A percentile compares a stretch with the other conserved stretches of the same genome.
These are phyloP conservation scores for Glaciozyma antarctica DNA, from an alignment of 768 basidiomycete species.

Conservation along the genomic window DNA sequence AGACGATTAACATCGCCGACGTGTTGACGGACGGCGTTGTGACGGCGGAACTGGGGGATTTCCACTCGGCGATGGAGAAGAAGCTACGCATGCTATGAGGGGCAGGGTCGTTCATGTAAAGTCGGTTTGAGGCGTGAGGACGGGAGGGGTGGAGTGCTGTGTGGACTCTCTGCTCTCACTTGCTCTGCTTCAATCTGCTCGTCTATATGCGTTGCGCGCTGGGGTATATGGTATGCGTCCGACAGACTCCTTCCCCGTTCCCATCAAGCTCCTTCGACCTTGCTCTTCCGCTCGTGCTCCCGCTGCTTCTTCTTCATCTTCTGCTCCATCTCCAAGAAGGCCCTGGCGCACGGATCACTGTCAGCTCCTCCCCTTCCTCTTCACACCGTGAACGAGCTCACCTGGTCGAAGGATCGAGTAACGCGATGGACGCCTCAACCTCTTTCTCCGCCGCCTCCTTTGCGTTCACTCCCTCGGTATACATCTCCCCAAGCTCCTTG, in stretches of 20 bases:
- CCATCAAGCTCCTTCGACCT: too few relatives aligned
- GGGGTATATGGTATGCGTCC: too few relatives aligned
- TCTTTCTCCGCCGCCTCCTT: neutral
- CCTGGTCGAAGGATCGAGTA: neutral
- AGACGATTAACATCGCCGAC: slow-evolving; percentile 65
- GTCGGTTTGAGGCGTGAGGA: too few relatives aligned
- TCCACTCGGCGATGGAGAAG: slow-evolving; percentile 62
- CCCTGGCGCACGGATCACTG: neutral
- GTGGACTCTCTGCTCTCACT: too few relatives aligned
- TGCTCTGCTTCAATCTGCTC: too few relatives aligned
- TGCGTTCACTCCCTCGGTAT: neutral
- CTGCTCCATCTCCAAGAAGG: slow-evolving; percentile 1
- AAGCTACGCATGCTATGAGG: slow-evolving; percentile 37
- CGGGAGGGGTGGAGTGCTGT: too few relatives aligned
- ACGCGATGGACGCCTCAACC: neutral
- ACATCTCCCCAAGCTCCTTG: neutral
- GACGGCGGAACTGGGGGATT: slow-evolving; percentile 45
- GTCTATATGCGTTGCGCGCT: too few relatives aligned
- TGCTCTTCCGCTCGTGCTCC: neutral
- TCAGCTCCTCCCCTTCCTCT: neutral
- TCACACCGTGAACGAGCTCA: neutral
- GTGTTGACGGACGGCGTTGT: slow-evolving; percentile 62
- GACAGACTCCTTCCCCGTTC: too few relatives aligned
- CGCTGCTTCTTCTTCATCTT: neutral
- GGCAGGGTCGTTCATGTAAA: too few relatives aligned